A percentile compares a stretch with the other conserved stretches of the same genome.
Evolutionary conservation across 768 basidiomycete species (phyloP).

Genomic region (Paxillus involutus): DNA sequence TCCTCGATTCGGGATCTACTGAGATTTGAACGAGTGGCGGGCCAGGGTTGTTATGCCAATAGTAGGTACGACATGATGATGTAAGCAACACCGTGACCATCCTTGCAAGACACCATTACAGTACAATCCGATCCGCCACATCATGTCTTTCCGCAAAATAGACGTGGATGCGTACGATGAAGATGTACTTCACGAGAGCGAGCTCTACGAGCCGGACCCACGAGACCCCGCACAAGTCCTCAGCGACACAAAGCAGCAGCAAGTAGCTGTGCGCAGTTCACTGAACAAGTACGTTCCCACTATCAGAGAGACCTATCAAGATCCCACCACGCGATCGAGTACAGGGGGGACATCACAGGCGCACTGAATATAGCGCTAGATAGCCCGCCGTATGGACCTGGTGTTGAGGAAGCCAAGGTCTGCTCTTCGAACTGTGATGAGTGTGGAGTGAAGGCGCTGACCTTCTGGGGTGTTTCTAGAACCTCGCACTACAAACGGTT

Average conservation of each 20-base stretch:
- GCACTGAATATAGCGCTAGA: slow-evolving; percentile 74
- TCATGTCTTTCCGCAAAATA: slow-evolving; percentile 82
- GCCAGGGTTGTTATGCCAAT: too few species aligned
- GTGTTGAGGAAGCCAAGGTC: slow-evolving; percentile 91
- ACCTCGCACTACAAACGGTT: slow-evolving; percentile 74
- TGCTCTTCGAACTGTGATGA: slow-evolving; percentile 6
- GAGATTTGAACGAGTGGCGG: too few species aligned
- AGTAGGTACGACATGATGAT: too few species aligned
- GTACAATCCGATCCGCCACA: not conserved
- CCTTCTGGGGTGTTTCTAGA: slow-evolving; percentile 40
- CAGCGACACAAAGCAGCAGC: slow-evolving; percentile 75
- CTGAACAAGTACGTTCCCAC: slow-evolving; percentile 63
- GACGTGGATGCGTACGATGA: slow-evolving; percentile 94
- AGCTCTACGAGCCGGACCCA: slow-evolving; percentile 86
- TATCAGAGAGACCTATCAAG: too few species aligned
- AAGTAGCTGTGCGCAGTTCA: slow-evolving; percentile 65
- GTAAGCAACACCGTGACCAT: too few species aligned
- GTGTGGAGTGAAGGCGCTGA: not conserved
- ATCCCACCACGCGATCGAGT: not conserved
- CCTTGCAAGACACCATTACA: too few species aligned
- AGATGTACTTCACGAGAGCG: slow-evolving; percentile 79
- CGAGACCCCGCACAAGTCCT: slow-evolving; percentile 72
- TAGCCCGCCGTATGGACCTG: slow-evolving; percentile 84
- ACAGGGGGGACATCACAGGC: slow-evolving; percentile 73
- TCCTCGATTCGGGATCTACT: too few species aligned